Evolutionary conservation across 2,329 filamentous ascomycete genomes (phyloP).

Genomic region (Trichoderma endophyticum): DNA sequence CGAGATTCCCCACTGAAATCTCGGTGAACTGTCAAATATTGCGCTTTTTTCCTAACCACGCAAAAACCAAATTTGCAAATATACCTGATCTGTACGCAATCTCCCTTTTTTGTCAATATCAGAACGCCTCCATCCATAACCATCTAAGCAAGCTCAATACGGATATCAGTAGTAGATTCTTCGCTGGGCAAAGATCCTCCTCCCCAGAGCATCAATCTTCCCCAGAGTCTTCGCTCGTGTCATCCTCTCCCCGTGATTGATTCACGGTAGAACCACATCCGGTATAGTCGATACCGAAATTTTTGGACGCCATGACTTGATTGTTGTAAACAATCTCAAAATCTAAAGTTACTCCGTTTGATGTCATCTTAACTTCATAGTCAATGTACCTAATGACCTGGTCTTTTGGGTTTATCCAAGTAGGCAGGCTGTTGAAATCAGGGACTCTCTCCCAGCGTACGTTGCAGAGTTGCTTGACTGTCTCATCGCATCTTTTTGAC

Average conservation of each 20-base stretch:
- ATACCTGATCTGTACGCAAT: background rate
- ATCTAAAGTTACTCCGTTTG: slow-evolving; percentile 19
- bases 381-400: too few relatives aligned
- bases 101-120: background rate
- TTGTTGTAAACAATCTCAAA: slow-evolving; percentile 19
- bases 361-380: too few relatives aligned
- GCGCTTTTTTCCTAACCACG: background rate
- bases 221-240: background rate
- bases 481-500: slow-evolving; percentile 10
- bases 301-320: slow-evolving; percentile 12
- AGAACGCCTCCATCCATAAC: background rate
- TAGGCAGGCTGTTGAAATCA: background rate
- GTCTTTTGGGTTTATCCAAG: too few relatives aligned
- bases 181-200: too few relatives aligned
- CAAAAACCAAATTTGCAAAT: background rate
- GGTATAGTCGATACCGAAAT: slow-evolving; percentile 17
- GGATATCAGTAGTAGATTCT: accelerated
- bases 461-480: slow-evolving; percentile 20
- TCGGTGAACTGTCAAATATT: background rate
- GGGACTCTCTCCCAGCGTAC: too few relatives aligned
- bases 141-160: background rate
- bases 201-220: background rate
- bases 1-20: background rate
- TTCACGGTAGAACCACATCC: background rate
- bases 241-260: accelerated